Conservation (phyloP, 2,329 filamentous ascomycete genomes). For the Xylogone sp. region DNA sequence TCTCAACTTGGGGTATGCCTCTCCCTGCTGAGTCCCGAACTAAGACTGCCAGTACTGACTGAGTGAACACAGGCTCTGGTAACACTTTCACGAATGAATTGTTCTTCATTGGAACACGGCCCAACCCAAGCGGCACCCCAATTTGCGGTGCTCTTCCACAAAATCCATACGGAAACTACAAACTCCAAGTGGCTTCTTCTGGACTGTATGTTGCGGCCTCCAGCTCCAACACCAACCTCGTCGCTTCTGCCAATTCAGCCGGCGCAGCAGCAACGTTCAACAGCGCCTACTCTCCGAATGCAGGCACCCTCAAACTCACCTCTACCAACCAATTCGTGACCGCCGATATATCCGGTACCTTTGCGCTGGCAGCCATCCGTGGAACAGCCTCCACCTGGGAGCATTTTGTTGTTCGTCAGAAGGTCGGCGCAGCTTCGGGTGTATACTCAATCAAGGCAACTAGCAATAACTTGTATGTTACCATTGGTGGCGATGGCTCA, state of each 20-base stretch:
- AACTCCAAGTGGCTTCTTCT: conserved; percentile 13
- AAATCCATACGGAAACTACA: conserved; percentile 21
- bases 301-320: conserved; percentile 9
- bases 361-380: conserved; percentile 13
- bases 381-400: conserved; percentile 17
- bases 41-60: background rate
- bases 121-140: conserved; percentile 17
- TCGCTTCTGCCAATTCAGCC: conserved; percentile 11
- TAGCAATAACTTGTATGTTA: conserved; percentile 19
- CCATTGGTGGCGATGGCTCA: conserved; percentile 13
- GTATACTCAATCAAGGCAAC: conserved; percentile 21
- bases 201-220: conserved; percentile 15
- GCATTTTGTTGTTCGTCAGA: conserved; percentile 17
- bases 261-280: conserved; percentile 13
- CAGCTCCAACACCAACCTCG: conserved; percentile 11
- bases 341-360: conserved; percentile 16
- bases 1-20: conserved; percentile 19
- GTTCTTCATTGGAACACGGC: conserved; percentile 21
- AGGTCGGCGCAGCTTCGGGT: conserved; percentile 13
- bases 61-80: conserved; percentile 12
- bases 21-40: background rate
- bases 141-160: conserved; percentile 19
- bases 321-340: conserved; percentile 15
- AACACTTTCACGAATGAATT: conserved; percentile 22
- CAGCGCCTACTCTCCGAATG: conserved; percentile 19